These are phyloP conservation scores for Plasmodium sp. DNA, from an alignment of 169 alveolate genomes.

Conservation along the genomic window DNA sequence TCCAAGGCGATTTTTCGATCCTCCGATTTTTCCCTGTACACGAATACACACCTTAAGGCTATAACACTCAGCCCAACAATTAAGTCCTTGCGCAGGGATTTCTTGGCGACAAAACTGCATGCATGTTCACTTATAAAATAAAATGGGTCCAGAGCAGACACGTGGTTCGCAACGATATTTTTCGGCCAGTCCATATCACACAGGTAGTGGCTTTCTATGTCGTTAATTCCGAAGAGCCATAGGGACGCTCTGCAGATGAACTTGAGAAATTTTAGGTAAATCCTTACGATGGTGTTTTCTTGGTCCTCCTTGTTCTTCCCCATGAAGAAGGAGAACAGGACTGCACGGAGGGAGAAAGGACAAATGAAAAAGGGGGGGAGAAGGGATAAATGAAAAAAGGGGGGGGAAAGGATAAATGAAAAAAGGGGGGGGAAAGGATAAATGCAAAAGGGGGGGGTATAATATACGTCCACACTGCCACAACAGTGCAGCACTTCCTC, in stretches of 20 bases:
- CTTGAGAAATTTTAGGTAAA: slow-evolving; percentile 38
- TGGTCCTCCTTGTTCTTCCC: neutral
- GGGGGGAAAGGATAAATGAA: neutral
- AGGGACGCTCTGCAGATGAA: slow-evolving; percentile 17
- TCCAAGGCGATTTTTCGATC: slow-evolving; percentile 47
- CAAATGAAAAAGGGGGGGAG: neutral
- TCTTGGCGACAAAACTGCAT: slow-evolving; percentile 72
- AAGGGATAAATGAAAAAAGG: too few relatives aligned
- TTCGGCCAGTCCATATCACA: slow-evolving; percentile 74
- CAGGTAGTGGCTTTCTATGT: slow-evolving; percentile 24
- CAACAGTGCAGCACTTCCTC: neutral
- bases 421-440: neutral
- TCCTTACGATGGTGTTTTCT: neutral
- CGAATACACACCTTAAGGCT: slow-evolving; percentile 59
- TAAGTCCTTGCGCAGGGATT: slow-evolving; percentile 42
- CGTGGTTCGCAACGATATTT: slow-evolving; percentile 63
- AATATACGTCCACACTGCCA: neutral
- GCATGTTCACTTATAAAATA: slow-evolving; percentile 70
- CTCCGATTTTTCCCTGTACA: slow-evolving; percentile 63
- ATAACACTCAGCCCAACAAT: slow-evolving; percentile 31
- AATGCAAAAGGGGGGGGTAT: neutral
- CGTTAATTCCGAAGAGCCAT: slow-evolving; percentile 43
- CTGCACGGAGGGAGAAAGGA: neutral
- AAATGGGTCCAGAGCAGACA: slow-evolving; percentile 54
- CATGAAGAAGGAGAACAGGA: neutral